Base-by-base conservation (phyloP, 83 land plant species). In the Larix sibirica region DNA sequence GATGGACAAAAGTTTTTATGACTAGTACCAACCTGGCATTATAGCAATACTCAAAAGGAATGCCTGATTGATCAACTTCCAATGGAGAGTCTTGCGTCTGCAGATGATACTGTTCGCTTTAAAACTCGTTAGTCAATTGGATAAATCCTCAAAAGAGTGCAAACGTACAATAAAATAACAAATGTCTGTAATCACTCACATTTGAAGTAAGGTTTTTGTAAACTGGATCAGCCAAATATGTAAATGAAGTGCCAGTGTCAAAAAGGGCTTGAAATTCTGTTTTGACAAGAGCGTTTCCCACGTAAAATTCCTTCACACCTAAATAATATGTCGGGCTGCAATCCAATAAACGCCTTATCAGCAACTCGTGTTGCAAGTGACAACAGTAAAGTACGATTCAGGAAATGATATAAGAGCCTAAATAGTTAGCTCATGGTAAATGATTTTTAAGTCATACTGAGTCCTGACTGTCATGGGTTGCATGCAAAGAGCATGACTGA, bases 221-320 rank as follows among this genome's bases (percentile, higher is more conserved):
- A 26, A 79, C 38, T 26, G 94, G 81, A 58, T 88, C 87, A 56
- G 91, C 80, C 78, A 96, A 80, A 60, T 88, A 91, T 59, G 97
- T 93, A 83, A 90, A 96, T n/a, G 99, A 91, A 58, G 99, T 96
- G 17, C 99, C 99, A 40, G 95, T 86, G 81, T 96, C 99, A 89
- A 96, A 83, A 66, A 96, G 84, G 64, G 95, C 90, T 69, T 80
- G 18, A 40, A 86, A 85, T 12, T 76, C 69, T 4, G 68, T 42
- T 60, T 81, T 84, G 74, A 87, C 26, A n/a, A 80, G 77, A 69
- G 79, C 44, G 20, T 81, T 83, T 14, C 97, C 98, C 21, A 93
- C 90, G 12, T 65, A 84, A 58, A 94, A 42, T 84, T 86, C 85
- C 74, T 85, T 84, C 36, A 90, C 70, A 56, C 73, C 90, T 36